A percentile compares a stretch with the other conserved stretches of the same genome.
Evolutionary conservation across 441 rosid species (phyloP).

Genomic region (Croton setiger): DNA sequence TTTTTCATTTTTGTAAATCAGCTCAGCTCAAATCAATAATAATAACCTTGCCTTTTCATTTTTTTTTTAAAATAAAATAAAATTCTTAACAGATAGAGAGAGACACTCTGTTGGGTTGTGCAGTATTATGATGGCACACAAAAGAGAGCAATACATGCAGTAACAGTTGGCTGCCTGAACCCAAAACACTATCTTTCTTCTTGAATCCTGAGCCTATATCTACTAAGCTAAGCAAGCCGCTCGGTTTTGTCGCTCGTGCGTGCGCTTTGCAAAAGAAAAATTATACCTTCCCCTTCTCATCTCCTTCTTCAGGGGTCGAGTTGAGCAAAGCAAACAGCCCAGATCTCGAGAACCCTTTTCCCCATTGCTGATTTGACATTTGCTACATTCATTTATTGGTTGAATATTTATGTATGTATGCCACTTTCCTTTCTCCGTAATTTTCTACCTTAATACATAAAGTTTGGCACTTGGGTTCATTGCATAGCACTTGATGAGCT

Average conservation of each 20-base stretch:
- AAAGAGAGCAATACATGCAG: slow-evolving; percentile 12
- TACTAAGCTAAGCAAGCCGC: slow-evolving; percentile 32
- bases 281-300: background rate
- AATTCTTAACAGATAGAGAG: slow-evolving; percentile 20
- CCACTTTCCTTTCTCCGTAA: slow-evolving; percentile 59
- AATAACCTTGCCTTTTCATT: slow-evolving; percentile 14
- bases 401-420: slow-evolving; percentile 2
- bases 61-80: no score
- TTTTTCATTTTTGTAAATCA: no score
- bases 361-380: slow-evolving; percentile 25
- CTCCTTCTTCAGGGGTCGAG: background rate
- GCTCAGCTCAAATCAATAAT: no score
- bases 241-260: slow-evolving; percentile 50
- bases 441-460: slow-evolving; percentile 22
- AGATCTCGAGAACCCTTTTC: slow-evolving; percentile 42
- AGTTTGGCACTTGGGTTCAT: slow-evolving; percentile 18
- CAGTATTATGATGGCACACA: slow-evolving; percentile 9
- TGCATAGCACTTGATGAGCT: slow-evolving; percentile 31
- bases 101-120: slow-evolving; percentile 5
- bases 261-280: slow-evolving; percentile 13
- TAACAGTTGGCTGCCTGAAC: slow-evolving; percentile 15
- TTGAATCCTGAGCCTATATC: slow-evolving; percentile 33
- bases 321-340: no score
- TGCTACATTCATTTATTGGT: slow-evolving; percentile 19
- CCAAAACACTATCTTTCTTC: slow-evolving; percentile 25